These are phyloP conservation scores for Heritiera littoralis DNA, from an alignment of 345 rosid genomes.

Conservation along the genomic window DNA sequence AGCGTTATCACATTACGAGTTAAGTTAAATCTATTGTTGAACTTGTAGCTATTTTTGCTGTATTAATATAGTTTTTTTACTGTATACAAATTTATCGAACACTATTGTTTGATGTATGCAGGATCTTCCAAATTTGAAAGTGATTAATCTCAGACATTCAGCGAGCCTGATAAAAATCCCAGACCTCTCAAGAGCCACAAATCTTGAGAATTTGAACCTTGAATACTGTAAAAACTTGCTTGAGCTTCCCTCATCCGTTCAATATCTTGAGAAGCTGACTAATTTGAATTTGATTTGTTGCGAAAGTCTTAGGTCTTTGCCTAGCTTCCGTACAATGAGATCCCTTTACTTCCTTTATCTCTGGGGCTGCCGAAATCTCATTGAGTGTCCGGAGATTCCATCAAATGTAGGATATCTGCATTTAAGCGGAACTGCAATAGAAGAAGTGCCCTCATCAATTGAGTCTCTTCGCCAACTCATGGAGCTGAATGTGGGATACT, in stretches of 20 bases:
- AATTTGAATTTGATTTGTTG: neutral
- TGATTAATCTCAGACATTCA: neutral
- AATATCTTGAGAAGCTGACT: no score
- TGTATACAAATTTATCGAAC: neutral
- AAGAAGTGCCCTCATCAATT: constrained; percentile 33
- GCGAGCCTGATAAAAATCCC: neutral
- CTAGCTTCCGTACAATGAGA: constrained; percentile 4
- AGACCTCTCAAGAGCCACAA: neutral
- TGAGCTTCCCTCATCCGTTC: no score
- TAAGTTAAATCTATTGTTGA: no score
- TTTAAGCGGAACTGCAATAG: constrained; percentile 28
- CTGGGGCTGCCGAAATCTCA: neutral
- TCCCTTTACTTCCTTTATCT: no score
- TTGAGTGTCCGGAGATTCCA: constrained; percentile 29
- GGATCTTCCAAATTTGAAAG: neutral
- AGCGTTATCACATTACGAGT: no score
- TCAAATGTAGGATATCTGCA: constrained; percentile 22
- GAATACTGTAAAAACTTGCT: neutral
- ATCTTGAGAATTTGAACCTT: neutral
- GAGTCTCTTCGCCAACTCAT: neutral
- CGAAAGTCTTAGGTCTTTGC: neutral
- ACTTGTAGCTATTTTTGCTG: no score
- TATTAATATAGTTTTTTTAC: neutral
- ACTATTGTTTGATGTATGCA: neutral
- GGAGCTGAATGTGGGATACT: no score